Percentiles rank a stretch among this genome's conserved stretches.
Evolutionary conservation across 2,329 filamentous ascomycete species (phyloP).

Genomic region (Ceratocystis huliohia): DNA sequence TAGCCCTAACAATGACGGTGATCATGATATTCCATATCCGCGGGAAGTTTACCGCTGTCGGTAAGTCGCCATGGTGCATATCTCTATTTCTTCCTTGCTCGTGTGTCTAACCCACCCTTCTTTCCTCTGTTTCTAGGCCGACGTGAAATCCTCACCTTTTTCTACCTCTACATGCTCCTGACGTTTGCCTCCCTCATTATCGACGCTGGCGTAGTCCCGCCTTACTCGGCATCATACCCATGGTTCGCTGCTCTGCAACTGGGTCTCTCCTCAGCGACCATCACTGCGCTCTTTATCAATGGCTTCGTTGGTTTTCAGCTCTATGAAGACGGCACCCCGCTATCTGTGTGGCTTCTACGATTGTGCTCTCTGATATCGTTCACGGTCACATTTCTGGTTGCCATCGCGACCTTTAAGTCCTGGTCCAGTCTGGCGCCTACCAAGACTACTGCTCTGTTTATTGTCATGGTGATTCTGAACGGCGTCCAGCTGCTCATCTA

Average conservation of each 20-base stretch:
- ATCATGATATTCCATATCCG: constrained; percentile 96
- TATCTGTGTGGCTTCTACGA: constrained; percentile 88
- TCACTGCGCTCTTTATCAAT: constrained; percentile 86
- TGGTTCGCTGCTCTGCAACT: constrained; percentile 87
- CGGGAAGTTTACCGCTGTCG: constrained; percentile 95
- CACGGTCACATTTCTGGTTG: constrained; percentile 71
- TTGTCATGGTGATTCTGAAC: constrained; percentile 84
- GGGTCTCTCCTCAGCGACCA: constrained; percentile 70
- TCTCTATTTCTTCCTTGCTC: too few relatives aligned
- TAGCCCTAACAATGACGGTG: constrained; percentile 80
- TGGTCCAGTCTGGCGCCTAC: constrained; percentile 77
- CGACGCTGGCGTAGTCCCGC: constrained; percentile 83
- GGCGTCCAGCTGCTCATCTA: constrained; percentile 79
- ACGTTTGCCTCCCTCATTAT: constrained; percentile 81
- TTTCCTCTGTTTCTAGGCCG: constrained; percentile 34
- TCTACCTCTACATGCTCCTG: constrained; percentile 89
- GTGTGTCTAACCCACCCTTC: neutral
- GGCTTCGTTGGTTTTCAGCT: constrained; percentile 97
- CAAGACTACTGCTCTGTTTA: constrained; percentile 79
- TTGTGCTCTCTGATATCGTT: constrained; percentile 70
- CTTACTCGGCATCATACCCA: constrained; percentile 65
- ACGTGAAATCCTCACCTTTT: constrained; percentile 71
- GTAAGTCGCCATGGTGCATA: constrained; percentile 37
- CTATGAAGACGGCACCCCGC: constrained; percentile 88
- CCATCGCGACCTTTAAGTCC: constrained; percentile 81